Evolutionary conservation across 345 rosid species (phyloP), one percentile per base, ranked within the genome.

Genomic region (Eucalyptus erythrocorys): DNA sequence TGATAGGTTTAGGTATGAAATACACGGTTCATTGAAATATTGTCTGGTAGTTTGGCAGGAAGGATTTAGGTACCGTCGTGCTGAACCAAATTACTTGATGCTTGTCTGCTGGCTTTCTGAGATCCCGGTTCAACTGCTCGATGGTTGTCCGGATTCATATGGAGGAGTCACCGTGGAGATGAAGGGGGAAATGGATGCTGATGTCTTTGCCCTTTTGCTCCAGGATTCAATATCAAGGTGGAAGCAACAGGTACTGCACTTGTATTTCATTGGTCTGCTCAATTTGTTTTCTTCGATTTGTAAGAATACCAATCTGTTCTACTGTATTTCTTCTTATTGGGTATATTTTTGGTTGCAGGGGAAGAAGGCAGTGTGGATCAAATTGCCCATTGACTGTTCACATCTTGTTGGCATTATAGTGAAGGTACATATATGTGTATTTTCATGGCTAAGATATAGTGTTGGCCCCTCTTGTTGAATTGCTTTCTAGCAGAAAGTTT

Each of bases 311-410:
- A 17, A 15, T 11, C 12, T 88, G 40, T 1, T 2, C 24, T 59
- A 1, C 16, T 5, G 37, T 48, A 45, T n/a, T 15, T 34, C 30
- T 5, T 84, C 27, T 51, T 86, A 26, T 15, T 17, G 53, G 86
- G 48, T 66, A 10, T 57, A 37, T 27, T 24, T 24, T 42, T 7
- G 43, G 87, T 48, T 90, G 88, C 88, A 97, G 99, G 97, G 97
- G 61, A 97, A 93, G 91, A 95, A 42, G 85, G 97, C 92, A 13
- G 91, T 96, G 89, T 97, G 98, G 99, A 93, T 97, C 85, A 95
- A 95, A 80, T 86, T 97, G 88, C 95, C 96, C 3, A 91, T 94
- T 76, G 16, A 85, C 84, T 89, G 40, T 85, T 92, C 93, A 14
- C 91, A 92, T 92, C 95, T 95, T 49, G 94, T 97, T 16, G 93